Evolutionary conservation across 495 filamentous ascomycete genomes (phyloP).

Genomic region (Extremus antarcticus): DNA sequence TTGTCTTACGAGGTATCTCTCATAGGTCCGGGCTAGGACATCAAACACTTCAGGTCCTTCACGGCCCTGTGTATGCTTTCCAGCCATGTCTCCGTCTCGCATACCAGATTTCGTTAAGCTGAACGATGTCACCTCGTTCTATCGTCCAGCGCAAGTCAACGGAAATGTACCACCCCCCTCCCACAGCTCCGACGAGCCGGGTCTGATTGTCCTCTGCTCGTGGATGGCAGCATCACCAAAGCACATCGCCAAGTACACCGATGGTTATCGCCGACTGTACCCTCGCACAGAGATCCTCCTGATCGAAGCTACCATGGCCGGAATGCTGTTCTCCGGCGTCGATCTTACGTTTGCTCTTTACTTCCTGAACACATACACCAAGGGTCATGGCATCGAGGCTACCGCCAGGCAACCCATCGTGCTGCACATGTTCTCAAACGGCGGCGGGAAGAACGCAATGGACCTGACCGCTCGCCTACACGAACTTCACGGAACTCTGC

Average conservation of each 20-base stretch:
- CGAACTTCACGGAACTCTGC: background rate
- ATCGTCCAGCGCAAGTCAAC: background rate
- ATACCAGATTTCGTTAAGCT: background rate
- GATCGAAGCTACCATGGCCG: constrained; percentile 13
- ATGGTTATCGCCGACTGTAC: constrained; percentile 18
- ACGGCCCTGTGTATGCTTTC: no score
- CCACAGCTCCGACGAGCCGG: background rate
- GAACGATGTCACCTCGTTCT: background rate
- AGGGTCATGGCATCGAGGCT: background rate
- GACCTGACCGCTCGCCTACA: constrained; percentile 8
- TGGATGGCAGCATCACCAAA: constrained; percentile 26
- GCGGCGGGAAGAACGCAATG: constrained; percentile 14
- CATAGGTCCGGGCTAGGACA: no score
- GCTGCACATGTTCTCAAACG: constrained; percentile 22
- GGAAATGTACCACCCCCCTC: background rate
- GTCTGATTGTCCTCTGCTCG: constrained; percentile 26
- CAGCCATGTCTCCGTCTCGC: background rate
- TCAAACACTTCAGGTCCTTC: no score
- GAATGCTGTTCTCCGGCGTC: background rate
- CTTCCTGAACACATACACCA: constrained; percentile 6
- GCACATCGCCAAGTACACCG: constrained; percentile 29
- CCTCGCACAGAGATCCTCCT: constrained; percentile 25
- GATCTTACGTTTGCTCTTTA: constrained; percentile 7
- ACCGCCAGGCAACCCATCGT: constrained; percentile 7
- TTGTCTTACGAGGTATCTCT: no score